Conservation (phyloP, 2,329 filamentous ascomycete species). For the Boeremia exigua region DNA sequence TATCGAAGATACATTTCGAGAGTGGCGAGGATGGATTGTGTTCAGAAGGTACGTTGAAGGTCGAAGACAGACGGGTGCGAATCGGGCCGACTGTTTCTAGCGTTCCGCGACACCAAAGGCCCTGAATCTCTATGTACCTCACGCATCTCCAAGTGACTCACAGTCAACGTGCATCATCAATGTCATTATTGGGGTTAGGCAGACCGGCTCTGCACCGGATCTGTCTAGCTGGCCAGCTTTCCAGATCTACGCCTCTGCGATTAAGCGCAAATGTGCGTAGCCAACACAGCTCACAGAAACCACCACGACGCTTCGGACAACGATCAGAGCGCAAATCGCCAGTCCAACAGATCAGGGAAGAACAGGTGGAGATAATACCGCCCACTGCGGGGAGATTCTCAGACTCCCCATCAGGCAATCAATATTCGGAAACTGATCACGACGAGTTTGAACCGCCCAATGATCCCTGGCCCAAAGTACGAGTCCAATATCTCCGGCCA, state of each 20-base stretch:
- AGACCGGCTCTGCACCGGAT: slow-evolving; percentile 4
- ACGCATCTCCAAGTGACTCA: not conserved
- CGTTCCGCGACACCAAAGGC: not conserved
- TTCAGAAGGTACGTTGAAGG: not conserved
- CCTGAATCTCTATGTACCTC: not conserved
- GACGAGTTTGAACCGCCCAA: slow-evolving; percentile 1
- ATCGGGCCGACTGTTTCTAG: slow-evolving; percentile 4
- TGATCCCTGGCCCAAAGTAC: slow-evolving; percentile 20
- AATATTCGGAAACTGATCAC: slow-evolving; percentile 5
- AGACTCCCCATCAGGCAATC: slow-evolving; percentile 2
- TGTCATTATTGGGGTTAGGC: slow-evolving; percentile 9
- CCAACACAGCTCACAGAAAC: slow-evolving; percentile 12
- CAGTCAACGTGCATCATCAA: slow-evolving; percentile 1
- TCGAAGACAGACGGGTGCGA: not conserved
- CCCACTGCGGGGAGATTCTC: not conserved
- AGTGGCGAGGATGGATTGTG: not conserved
- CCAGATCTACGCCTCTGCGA: not conserved
- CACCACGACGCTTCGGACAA: slow-evolving; percentile 8
- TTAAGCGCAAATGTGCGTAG: slow-evolving; percentile 8
- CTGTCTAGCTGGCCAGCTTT: not conserved
- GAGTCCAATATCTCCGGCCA: slow-evolving; percentile 35
- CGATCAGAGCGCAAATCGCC: slow-evolving; percentile 14
- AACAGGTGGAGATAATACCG: slow-evolving; percentile 9
- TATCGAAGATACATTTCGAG: not conserved
- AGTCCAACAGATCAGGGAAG: slow-evolving; percentile 8